Conservation (phyloP, 345 rosid genomes). For the Crucihimalaya himalaica region DNA sequence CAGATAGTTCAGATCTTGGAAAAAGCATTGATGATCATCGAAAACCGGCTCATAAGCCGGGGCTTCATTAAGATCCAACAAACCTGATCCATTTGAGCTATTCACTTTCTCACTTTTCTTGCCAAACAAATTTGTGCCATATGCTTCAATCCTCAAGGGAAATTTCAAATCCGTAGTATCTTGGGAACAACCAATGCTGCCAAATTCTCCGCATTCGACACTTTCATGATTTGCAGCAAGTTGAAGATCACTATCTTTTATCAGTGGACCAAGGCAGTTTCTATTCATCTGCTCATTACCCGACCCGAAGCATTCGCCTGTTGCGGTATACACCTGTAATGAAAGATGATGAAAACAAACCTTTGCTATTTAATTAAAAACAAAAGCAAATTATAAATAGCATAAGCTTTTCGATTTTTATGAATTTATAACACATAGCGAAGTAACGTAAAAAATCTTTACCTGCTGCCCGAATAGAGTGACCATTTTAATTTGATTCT, state of each 20-base stretch:
- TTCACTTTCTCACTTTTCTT: background rate
- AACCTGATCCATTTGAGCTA: background rate
- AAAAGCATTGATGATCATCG: background rate
- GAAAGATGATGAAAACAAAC: background rate
- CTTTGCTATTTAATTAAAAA: background rate
- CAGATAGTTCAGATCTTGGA: conserved; percentile 17
- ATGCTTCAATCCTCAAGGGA: background rate
- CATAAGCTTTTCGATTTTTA: background rate
- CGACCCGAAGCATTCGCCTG: background rate
- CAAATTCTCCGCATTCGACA: background rate
- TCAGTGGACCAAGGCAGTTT: background rate
- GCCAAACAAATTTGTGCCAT: background rate
- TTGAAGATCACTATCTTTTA: background rate
- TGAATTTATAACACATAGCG: background rate
- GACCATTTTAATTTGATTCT: conserved; percentile 1
- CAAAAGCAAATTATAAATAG: background rate
- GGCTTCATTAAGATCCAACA: conserved; percentile 23
- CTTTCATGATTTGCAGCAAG: background rate
- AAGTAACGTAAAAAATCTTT: background rate
- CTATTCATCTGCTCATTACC: background rate
- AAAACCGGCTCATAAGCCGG: background rate
- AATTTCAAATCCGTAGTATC: background rate
- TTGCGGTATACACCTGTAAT: conserved; percentile 10
- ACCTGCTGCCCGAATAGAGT: conserved; percentile 29
- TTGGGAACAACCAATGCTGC: background rate